Base-by-base conservation (phyloP, 2,329 filamentous ascomycete species). In the Verticillium albo-atrum region DNA sequence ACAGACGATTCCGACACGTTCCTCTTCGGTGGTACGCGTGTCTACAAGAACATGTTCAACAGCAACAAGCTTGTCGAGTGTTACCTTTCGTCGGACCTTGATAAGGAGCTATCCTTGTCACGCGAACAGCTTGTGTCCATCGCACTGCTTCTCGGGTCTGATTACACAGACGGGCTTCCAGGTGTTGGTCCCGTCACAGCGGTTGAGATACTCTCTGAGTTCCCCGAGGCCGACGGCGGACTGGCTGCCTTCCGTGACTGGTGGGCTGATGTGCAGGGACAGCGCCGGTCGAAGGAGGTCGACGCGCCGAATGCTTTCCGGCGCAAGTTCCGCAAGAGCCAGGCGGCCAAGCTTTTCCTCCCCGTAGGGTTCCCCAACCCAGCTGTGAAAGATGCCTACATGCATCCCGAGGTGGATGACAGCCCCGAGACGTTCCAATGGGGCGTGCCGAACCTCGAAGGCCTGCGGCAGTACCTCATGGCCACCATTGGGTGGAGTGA, bases 11-110 rank as follows among this genome's bases (percentile, higher is more conserved):
- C 90, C 3, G 95, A 99, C 78, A 96, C 89, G 1, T 99, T 99
- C 69, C 83, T 99, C 1, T 99, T 99, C 72, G 96, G 95, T 20
- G 96, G 95, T 37, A 99, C 92, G 0, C 84, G 94, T 20, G 90
- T 99, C 25, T 99, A 99, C 81, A 99, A 99, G 74, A 99, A 99
- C 78, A 96, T 99, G 92, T 99, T 99, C 81, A 99, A 97, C 74
- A 89, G 92, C 67, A 95, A 95, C 73, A 99, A 99, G 72, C 96
- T 92, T 67, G 95, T 99, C 50, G 95, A 99, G 76, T 98, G 95
- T 75, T 99, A 98, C 71, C 83, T 99, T 10, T 78, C 87, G 2
- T 80, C 79, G 0, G 95, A 99, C 68, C 80, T 99, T 0, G 91
- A 96, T 68, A 90, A 90, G 66, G 96, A 99, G 67, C 89, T 97